These are phyloP conservation scores for Hebeloma cylindrosporum DNA, from an alignment of 768 basidiomycete genomes.

Conservation along the genomic window DNA sequence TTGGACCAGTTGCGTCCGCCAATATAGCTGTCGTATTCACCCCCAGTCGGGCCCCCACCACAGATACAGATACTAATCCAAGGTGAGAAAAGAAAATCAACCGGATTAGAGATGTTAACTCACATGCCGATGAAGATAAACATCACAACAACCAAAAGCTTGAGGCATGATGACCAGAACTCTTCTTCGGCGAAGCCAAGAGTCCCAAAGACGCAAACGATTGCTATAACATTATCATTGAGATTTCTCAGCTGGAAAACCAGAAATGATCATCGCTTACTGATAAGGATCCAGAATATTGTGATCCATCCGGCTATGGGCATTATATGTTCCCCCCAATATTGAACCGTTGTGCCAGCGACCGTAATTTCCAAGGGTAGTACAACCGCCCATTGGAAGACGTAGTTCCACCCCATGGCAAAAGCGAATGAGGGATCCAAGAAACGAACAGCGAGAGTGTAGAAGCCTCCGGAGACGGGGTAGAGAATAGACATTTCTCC, in stretches of 20 bases:
- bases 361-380: constrained; percentile 48
- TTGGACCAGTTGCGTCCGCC: constrained; percentile 39
- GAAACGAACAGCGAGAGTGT: constrained; percentile 46
- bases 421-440: constrained; percentile 49
- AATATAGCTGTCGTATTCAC: constrained; percentile 36
- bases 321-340: constrained; percentile 39
- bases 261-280: constrained; percentile 20
- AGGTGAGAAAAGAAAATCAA: background rate
- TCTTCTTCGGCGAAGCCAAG: constrained; percentile 50
- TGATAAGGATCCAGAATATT: constrained; percentile 42
- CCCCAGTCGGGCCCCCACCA: constrained; percentile 40
- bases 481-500: constrained; percentile 52
- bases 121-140: constrained; percentile 48
- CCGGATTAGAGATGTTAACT: constrained; percentile 12
- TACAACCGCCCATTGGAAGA: constrained; percentile 46
- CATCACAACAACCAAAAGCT: constrained; percentile 45
- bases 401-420: constrained; percentile 53
- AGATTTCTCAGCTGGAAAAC: background rate
- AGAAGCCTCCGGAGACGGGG: constrained; percentile 50
- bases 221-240: constrained; percentile 24
- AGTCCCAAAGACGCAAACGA: constrained; percentile 42
- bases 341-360: constrained; percentile 43
- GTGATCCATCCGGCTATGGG: constrained; percentile 47
- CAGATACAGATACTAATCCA: constrained; percentile 37
- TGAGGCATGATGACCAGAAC: constrained; percentile 52